Base-by-base conservation (phyloP, 495 filamentous ascomycete species). In the Penicillium maclennaniae region DNA sequence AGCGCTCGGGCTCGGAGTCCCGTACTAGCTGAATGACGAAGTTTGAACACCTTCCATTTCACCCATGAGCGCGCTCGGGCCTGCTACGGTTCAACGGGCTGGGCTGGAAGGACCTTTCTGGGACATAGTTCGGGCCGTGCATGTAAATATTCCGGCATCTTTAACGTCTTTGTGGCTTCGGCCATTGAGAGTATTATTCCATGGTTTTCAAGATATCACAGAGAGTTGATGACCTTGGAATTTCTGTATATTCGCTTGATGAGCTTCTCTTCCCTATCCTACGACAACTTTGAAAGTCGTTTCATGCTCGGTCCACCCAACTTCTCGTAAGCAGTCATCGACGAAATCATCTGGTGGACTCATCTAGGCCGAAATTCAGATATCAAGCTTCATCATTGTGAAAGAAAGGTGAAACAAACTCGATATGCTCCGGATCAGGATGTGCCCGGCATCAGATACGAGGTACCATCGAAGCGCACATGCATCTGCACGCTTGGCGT, bases 1-100 rank as follows among this genome's bases (percentile, higher is more conserved):
- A 50, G 5, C 57, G 34, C 17, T 67, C 16, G 63, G 62, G 23
- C 62, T 70, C 34, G 58, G 65, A 15, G 87, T 57, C 15, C 50
- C 56, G 8, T 37, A 43, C 27, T 60, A 54, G 49, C 25, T 41
- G 45, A 23, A 43, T 52, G 47, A 28, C 31, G 36, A 31, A 50
- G 26, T 45, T 21, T 47, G 36, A 45, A 34, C 21, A 9, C 20
- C 17, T 48, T 46, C 43, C 16, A 27, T 15, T 8, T 37, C 17
- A 45, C 23, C 25, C 4, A 43, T 26, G 21, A 19, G 28, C 52
- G 19, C 34, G 19, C 17, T 40, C n/a, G 45, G 45, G 44, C 6
- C 28, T 34, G 42, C 42, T 54, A 49, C 48, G 52, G 54, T 50
- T 37, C 57, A 66, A 57, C 54, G 15, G 60, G 57, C 60, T 60